Evolutionary conservation across 2,329 filamentous ascomycete genomes (phyloP).

Genomic region (Neopestalotiopsis sp.): DNA sequence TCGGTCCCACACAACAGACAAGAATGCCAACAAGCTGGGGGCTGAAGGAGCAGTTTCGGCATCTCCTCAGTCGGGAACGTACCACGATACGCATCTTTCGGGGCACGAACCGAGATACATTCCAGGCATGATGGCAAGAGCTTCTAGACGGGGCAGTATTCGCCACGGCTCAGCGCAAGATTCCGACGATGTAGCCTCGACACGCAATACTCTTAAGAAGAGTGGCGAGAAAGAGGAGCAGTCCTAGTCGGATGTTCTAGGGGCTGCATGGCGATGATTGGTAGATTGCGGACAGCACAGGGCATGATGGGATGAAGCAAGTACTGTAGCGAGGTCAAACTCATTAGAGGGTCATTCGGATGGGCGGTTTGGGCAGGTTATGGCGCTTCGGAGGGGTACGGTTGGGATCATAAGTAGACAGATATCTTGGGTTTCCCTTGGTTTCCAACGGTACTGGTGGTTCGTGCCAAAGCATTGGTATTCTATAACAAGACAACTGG

Average conservation of each 20-base stretch:
- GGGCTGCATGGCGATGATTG: background rate
- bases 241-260: constrained; percentile 13
- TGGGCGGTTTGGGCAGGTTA: too few species aligned
- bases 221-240: constrained; percentile 27
- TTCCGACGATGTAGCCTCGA: constrained; percentile 36
- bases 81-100: constrained; percentile 52
- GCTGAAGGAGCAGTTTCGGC: constrained; percentile 14
- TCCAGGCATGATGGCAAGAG: constrained; percentile 68
- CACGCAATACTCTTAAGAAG: constrained; percentile 25
- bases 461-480: too few species aligned
- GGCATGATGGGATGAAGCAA: too few species aligned
- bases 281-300: background rate
- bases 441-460: too few species aligned
- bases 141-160: constrained; percentile 49
- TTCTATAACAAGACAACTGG: too few species aligned
- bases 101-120: constrained; percentile 72
- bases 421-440: too few species aligned
- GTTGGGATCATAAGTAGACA: too few species aligned
- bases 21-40: constrained; percentile 30
- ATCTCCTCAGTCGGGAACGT: constrained; percentile 33
- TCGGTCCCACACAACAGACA: constrained; percentile 28
- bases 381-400: too few species aligned
- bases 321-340: too few species aligned
- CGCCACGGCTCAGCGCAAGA: constrained; percentile 44
- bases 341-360: too few species aligned